phyloP scores from a whole-genome alignment of 768 basidiomycete species.

The Xerocomellus intermedius region DNA sequence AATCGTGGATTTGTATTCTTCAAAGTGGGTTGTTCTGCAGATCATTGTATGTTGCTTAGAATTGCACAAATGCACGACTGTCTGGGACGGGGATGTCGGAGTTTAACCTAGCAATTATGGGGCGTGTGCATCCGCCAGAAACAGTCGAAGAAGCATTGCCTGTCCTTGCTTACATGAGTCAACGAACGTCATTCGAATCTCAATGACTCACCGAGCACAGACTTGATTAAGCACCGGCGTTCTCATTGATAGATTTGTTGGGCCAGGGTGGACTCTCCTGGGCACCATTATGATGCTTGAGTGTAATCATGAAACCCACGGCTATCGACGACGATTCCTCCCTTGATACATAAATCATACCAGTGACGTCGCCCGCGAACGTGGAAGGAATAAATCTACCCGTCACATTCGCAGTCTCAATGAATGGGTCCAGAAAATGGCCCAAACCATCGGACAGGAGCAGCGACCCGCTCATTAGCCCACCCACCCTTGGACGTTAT shows the following conservation, averaged over 20 bases:
- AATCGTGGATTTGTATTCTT: slow-evolving; percentile 26
- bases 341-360: slow-evolving; percentile 7
- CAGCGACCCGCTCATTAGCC: slow-evolving; percentile 4
- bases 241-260: slow-evolving; percentile 10
- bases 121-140: slow-evolving; percentile 1
- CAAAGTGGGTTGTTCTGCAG: slow-evolving; percentile 9
- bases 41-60: slow-evolving; percentile 13
- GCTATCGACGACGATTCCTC: neutral
- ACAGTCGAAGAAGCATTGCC: slow-evolving; percentile 2
- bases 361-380: neutral
- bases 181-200: slow-evolving; percentile 13
- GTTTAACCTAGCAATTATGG: slow-evolving; percentile 24
- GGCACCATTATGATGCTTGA: neutral
- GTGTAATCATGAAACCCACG: slow-evolving; percentile 10
- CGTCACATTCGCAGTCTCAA: neutral
- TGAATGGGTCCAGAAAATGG: neutral
- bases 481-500: slow-evolving; percentile 3
- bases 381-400: neutral
- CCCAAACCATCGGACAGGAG: neutral
- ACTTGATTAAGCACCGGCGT: neutral
- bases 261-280: neutral
- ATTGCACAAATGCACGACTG: slow-evolving; percentile 3
- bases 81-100: slow-evolving; percentile 15
- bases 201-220: slow-evolving; percentile 19
- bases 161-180: neutral